Conservation (phyloP, 2,329 filamentous ascomycete species). For the Cytospora schulzeri region DNA sequence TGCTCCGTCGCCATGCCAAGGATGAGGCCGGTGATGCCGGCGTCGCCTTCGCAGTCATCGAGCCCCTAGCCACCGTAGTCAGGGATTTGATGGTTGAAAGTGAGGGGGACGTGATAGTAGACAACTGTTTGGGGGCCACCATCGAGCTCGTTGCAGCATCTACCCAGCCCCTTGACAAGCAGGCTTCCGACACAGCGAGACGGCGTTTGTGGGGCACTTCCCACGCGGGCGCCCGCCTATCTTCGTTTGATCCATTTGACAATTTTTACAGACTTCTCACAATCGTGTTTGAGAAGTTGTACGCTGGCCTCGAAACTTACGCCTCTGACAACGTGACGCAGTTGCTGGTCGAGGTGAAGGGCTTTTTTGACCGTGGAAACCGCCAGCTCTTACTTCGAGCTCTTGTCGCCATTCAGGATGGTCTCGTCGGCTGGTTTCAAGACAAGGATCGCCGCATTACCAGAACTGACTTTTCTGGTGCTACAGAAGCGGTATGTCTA, state of each 20-base stretch:
- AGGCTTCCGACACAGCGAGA: constrained; percentile 66
- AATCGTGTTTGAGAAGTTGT: constrained; percentile 56
- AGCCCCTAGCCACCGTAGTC: constrained; percentile 66
- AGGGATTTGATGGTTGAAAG: constrained; percentile 39
- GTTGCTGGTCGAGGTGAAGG: constrained; percentile 57
- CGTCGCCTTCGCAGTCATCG: constrained; percentile 66
- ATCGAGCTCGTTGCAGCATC: constrained; percentile 50
- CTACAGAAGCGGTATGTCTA: constrained; percentile 49
- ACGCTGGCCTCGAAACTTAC: constrained; percentile 42
- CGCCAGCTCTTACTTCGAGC: constrained; percentile 54
- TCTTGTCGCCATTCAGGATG: constrained; percentile 62
- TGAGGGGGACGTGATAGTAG: constrained; percentile 28
- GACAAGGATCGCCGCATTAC: constrained; percentile 53
- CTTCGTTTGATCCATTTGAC: constrained; percentile 64
- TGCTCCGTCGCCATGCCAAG: constrained; percentile 57
- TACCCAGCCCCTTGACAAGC: constrained; percentile 59
- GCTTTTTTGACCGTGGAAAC: constrained; percentile 55
- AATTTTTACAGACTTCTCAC: constrained; percentile 65
- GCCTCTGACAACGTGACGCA: constrained; percentile 35
- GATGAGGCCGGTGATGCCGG: constrained; percentile 69
- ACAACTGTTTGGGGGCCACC: constrained; percentile 40
- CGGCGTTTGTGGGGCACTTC: constrained; percentile 67
- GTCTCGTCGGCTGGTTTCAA: constrained; percentile 64
- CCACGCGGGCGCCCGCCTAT: constrained; percentile 42
- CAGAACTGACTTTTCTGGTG: constrained; percentile 42